phyloP scores from a whole-genome alignment of 805 yeast species.

The Saccharomycopsis fodiens region DNA sequence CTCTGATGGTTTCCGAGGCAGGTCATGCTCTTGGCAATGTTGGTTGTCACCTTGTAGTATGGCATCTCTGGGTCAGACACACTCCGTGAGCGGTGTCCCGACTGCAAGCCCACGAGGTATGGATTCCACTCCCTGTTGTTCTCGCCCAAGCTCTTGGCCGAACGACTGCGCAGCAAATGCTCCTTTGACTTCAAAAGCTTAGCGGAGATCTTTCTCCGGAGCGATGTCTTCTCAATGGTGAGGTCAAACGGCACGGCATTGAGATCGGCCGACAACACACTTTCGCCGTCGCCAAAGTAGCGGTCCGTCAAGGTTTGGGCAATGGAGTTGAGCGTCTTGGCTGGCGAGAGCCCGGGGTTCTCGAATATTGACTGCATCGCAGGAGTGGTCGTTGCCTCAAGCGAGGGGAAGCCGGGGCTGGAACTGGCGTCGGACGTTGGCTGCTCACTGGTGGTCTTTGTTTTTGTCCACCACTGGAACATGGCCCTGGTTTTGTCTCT shows the following conservation, averaged over 20 bases:
- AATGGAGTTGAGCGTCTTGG: too few species aligned
- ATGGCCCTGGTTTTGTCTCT: not conserved
- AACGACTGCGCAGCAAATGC: not conserved
- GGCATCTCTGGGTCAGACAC: too few species aligned
- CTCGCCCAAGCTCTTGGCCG: not conserved
- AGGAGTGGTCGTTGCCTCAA: too few species aligned
- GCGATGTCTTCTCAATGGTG: not conserved
- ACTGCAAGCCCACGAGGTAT: constrained; percentile 1
- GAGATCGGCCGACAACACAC: constrained; percentile 2
- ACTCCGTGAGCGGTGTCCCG: too few species aligned
- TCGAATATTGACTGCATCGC: too few species aligned
- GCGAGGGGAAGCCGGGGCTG: not conserved
- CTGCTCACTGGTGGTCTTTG: not conserved
- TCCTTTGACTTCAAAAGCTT: not conserved
- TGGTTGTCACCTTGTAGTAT: too few species aligned
- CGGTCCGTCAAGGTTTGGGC: constrained; percentile 7
- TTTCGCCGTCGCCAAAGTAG: constrained; percentile 2
- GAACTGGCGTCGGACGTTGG: not conserved
- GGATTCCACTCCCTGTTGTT: too few species aligned
- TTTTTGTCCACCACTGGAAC: not conserved
- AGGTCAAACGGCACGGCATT: constrained; percentile 10
- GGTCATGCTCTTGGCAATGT: too few species aligned
- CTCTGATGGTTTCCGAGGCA: too few species aligned
- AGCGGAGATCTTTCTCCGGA: not conserved
- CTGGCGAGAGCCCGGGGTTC: too few species aligned